Conservation (phyloP, 192 early-diverging fungal genomes). For the Pilobolus umbonatus region DNA sequence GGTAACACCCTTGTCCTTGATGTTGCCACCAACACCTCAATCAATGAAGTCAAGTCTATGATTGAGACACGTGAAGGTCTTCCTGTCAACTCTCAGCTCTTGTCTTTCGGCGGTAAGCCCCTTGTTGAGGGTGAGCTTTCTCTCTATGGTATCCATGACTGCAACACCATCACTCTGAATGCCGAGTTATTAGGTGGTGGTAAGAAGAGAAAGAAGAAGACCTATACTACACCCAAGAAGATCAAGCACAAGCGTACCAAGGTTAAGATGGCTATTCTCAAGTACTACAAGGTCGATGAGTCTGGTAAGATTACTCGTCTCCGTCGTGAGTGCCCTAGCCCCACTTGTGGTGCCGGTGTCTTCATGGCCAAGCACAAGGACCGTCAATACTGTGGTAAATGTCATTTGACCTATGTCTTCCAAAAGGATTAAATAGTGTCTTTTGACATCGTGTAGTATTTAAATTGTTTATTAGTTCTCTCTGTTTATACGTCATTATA, state of each 20-base stretch:
- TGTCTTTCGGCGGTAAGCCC: conserved; percentile 49
- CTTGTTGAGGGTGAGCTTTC: conserved; percentile 43
- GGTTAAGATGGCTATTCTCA: conserved; percentile 97
- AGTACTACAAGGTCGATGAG: conserved; percentile 99
- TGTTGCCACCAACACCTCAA: conserved; percentile 40
- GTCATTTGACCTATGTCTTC: conserved; percentile 95
- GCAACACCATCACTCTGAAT: conserved; percentile 71
- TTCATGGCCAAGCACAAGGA: conserved; percentile 99
- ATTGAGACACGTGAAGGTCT: conserved; percentile 57
- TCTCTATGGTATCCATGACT: conserved; percentile 55
- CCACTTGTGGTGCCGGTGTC: conserved; percentile 96
- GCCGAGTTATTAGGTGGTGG: conserved; percentile 75
- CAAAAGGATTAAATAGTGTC: conserved; percentile 55
- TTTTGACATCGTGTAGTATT: not conserved
- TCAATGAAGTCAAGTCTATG: conserved; percentile 52
- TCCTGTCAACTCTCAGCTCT: conserved; percentile 50
- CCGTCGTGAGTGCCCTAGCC: conserved; percentile 96
- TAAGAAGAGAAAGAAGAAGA: conserved; percentile 99
- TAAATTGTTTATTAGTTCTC: not conserved
- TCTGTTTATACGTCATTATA: conserved; percentile 1
- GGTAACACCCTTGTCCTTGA: conserved; percentile 58
- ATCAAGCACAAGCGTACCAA: conserved; percentile 99
- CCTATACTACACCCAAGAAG: conserved; percentile 99
- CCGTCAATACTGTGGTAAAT: conserved; percentile 98
- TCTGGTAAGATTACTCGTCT: conserved; percentile 97